A percentile compares a stretch with the other conserved stretches of the same genome.
Conservation (phyloP, 306 rosid species). For the Inga laurina region DNA sequence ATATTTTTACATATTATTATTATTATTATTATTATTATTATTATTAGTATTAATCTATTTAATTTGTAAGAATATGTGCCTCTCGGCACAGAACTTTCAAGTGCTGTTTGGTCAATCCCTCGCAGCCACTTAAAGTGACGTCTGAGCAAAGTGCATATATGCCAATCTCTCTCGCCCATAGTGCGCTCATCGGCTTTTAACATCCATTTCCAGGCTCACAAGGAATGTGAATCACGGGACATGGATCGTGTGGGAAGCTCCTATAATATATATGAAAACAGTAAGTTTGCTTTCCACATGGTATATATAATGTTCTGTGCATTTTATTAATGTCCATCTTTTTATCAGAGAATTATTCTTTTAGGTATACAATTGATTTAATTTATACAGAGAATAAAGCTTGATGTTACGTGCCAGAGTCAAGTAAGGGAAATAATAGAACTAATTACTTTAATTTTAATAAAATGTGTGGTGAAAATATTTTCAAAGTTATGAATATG, state of each 20-base stretch:
- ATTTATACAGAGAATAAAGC: too few species aligned
- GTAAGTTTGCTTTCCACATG: neutral
- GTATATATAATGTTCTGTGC: neutral
- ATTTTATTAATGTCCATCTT: neutral
- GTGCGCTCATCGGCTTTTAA: constrained; percentile 14
- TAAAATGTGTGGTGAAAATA: neutral
- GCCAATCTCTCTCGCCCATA: constrained; percentile 18
- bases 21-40: neutral
- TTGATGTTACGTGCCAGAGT: neutral
- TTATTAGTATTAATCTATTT: neutral
- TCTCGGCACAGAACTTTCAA: neutral
- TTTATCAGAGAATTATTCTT: neutral
- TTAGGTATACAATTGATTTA: neutral
- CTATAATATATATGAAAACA: neutral
- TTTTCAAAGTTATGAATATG: neutral
- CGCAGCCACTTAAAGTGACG: constrained; percentile 29
- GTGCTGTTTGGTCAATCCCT: neutral
- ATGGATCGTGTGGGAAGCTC: neutral
- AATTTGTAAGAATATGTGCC: constrained; percentile 4
- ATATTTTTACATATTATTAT: too few species aligned
- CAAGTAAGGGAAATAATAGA: too few species aligned
- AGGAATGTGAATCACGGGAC: neutral
- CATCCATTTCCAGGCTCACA: neutral
- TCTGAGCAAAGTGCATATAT: neutral
- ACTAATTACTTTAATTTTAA: neutral